Evolutionary conservation across 2,329 filamentous ascomycete species (phyloP).

Genomic region (Didymella exigua): DNA sequence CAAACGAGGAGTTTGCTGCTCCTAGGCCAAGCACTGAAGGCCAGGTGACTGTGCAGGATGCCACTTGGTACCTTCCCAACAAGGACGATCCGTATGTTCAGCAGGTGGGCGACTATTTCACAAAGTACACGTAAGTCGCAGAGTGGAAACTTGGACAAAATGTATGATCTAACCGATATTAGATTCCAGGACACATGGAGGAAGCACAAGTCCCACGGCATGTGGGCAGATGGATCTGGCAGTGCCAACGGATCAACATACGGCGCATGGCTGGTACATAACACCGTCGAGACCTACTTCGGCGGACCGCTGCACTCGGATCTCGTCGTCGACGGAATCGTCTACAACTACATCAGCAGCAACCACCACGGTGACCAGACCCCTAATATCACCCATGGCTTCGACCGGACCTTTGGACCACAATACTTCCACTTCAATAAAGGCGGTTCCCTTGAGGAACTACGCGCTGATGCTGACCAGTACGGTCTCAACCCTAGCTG

Average conservation of each 20-base stretch:
- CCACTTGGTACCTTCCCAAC: conserved; percentile 64
- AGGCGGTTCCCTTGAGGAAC: conserved; percentile 51
- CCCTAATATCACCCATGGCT: conserved; percentile 65
- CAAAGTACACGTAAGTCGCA: conserved; percentile 62
- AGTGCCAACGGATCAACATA: conserved; percentile 60
- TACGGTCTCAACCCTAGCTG: conserved; percentile 58
- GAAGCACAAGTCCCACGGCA: conserved; percentile 62
- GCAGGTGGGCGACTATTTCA: conserved; percentile 65
- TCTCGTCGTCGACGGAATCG: conserved; percentile 65
- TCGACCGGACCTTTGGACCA: conserved; percentile 59
- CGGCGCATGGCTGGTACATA: conserved; percentile 68
- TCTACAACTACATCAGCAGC: conserved; percentile 65
- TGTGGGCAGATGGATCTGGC: conserved; percentile 57
- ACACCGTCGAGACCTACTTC: conserved; percentile 66
- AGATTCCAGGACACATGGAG: conserved; percentile 62
- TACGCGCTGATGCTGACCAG: conserved; percentile 60
- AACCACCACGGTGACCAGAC: conserved; percentile 68
- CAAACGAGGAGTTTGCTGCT: conserved; percentile 61
- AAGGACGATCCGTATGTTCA: conserved; percentile 59
- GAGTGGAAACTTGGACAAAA: not conserved
- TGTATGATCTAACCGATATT: not conserved
- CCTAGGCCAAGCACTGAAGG: conserved; percentile 57
- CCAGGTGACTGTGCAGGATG: conserved; percentile 63
- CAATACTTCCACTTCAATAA: conserved; percentile 68
- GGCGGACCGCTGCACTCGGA: conserved; percentile 66